Evolutionary conservation across 768 basidiomycete genomes (phyloP).

Genomic region (Leccinum ochraceum): DNA sequence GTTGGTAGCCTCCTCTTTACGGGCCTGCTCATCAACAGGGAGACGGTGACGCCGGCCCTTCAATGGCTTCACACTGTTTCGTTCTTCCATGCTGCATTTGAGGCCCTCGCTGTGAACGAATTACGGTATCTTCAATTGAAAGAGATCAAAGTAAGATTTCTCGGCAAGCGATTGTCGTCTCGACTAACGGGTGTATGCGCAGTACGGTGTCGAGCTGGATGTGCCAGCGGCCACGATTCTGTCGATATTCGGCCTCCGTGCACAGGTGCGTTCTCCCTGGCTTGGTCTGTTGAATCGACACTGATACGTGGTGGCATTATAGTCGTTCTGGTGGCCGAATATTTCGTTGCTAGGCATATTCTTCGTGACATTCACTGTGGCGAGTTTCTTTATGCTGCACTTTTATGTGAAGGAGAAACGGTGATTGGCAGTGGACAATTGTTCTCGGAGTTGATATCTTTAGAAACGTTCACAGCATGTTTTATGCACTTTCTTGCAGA

Average conservation of each 20-base stretch:
- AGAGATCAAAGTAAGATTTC: constrained; percentile 74
- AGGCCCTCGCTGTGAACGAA: constrained; percentile 97
- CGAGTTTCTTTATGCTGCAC: constrained; percentile 80
- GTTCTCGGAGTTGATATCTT: background rate
- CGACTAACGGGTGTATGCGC: constrained; percentile 13
- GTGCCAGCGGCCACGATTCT: constrained; percentile 95
- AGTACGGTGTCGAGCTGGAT: constrained; percentile 97
- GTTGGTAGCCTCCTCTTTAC: constrained; percentile 83
- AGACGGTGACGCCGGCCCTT: constrained; percentile 69
- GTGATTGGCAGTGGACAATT: constrained; percentile 16
- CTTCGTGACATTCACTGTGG: constrained; percentile 75
- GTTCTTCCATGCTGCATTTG: constrained; percentile 99
- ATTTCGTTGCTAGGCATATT: constrained; percentile 83
- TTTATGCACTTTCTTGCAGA: background rate
- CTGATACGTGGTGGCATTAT: constrained; percentile 8
- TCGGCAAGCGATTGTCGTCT: background rate
- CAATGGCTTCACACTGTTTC: constrained; percentile 90
- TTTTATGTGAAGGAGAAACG: constrained; percentile 83
- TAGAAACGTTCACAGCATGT: background rate
- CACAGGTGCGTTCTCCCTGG: constrained; percentile 57
- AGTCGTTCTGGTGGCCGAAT: constrained; percentile 99
- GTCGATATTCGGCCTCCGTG: constrained; percentile 88
- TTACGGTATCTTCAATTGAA: constrained; percentile 90
- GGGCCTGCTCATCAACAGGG: constrained; percentile 92
- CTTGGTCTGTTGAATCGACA: background rate